These are phyloP conservation scores for Globisporangium takayamanum DNA, from an alignment of 352 stramenopile species.

Conservation along the genomic window DNA sequence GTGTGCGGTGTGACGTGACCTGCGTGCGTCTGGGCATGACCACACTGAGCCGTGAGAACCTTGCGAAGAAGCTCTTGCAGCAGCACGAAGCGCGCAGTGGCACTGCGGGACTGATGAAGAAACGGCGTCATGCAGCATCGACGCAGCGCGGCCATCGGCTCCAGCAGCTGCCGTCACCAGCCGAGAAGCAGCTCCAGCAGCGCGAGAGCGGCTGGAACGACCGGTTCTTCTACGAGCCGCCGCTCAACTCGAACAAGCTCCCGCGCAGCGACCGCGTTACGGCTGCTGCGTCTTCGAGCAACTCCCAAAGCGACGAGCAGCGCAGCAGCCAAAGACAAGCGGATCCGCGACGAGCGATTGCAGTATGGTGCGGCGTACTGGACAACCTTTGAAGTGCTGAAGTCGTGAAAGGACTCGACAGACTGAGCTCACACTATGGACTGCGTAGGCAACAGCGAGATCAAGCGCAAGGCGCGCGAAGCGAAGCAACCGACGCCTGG, in stretches of 20 bases:
- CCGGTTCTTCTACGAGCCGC: slow-evolving; percentile 54
- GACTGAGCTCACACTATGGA: background rate
- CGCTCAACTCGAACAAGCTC: slow-evolving; percentile 40
- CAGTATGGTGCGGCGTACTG: slow-evolving; percentile 37
- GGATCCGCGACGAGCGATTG: slow-evolving; percentile 41
- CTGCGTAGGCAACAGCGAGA: slow-evolving; percentile 21
- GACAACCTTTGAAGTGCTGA: too few relatives aligned
- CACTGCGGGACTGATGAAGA: slow-evolving; percentile 4
- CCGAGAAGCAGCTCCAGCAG: slow-evolving; percentile 43
- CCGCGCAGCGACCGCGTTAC: slow-evolving; percentile 18
- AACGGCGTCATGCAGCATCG: slow-evolving; percentile 9
- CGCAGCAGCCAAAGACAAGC: slow-evolving; percentile 30
- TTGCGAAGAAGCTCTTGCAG: slow-evolving; percentile 43
- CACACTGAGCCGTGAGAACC: slow-evolving; percentile 26
- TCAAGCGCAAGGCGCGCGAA: slow-evolving; percentile 11
- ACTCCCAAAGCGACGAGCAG: slow-evolving; percentile 14
- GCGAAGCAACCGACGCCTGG: slow-evolving; percentile 9
- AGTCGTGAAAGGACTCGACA: background rate
- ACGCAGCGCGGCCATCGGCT: slow-evolving; percentile 26
- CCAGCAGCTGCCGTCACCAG: slow-evolving; percentile 33
- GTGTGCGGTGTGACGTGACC: too few relatives aligned
- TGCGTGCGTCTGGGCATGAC: background rate
- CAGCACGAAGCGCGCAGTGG: slow-evolving; percentile 10
- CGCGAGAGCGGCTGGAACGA: slow-evolving; percentile 74
- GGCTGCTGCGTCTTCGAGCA: slow-evolving; percentile 1